Conservation (phyloP, 192 early-diverging fungal species). For the Coemansia sp. region DNA sequence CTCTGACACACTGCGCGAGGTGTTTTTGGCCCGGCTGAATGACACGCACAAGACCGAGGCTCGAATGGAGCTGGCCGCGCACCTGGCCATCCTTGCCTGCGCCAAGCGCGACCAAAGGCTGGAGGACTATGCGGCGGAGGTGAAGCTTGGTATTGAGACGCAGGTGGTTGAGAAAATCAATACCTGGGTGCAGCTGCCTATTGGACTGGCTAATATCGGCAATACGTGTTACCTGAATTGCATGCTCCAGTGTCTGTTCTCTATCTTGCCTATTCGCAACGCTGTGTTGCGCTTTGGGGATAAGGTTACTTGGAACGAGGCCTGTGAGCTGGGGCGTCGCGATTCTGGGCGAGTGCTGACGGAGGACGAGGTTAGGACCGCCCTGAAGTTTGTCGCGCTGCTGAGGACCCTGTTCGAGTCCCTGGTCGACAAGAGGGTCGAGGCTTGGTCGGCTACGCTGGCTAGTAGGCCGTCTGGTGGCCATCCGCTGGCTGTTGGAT, state of each 20-base stretch:
- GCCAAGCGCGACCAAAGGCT: constrained; percentile 31
- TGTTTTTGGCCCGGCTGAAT: constrained; percentile 28
- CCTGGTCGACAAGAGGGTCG: constrained; percentile 30
- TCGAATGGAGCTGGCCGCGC: constrained; percentile 31
- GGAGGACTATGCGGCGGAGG: constrained; percentile 29
- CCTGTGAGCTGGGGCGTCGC: constrained; percentile 24
- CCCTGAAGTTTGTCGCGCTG: constrained; percentile 56
- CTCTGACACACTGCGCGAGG: constrained; percentile 37
- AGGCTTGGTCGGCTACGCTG: constrained; percentile 29
- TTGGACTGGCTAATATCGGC: constrained; percentile 80
- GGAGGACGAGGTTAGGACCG: constrained; percentile 15
- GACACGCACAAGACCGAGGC: constrained; percentile 35
- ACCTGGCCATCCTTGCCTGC: constrained; percentile 21
- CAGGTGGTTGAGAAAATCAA: constrained; percentile 16
- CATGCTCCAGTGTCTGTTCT: constrained; percentile 77
- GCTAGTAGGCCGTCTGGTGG: constrained; percentile 37
- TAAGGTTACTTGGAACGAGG: constrained; percentile 50
- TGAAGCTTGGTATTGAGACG: not conserved
- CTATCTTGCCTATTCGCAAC: constrained; percentile 63
- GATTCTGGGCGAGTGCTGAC: constrained; percentile 35
- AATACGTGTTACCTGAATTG: constrained; percentile 92
- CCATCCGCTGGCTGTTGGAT: constrained; percentile 25
- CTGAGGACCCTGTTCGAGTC: constrained; percentile 60
- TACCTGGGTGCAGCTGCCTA: constrained; percentile 58
- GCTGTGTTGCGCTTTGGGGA: constrained; percentile 59